These are phyloP conservation scores for Polytrichum commune DNA, from an alignment of 225 moss, liverwort and hornwort genomes.

Conservation along the genomic window DNA sequence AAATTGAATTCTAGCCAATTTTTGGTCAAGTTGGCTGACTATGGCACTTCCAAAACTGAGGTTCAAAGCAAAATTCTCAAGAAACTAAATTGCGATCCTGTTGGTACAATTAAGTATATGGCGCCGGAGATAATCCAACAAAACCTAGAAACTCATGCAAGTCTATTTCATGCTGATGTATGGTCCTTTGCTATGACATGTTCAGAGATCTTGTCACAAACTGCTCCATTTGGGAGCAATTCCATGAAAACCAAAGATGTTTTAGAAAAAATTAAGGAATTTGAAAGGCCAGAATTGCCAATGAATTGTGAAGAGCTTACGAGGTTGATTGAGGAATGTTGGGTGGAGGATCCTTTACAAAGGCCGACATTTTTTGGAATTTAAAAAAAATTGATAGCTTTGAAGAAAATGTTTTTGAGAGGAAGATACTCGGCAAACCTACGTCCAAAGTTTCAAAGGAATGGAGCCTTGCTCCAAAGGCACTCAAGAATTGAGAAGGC, in stretches of 20 bases:
- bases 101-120: slow-evolving; percentile 2
- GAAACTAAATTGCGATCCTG: not conserved
- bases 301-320: too few relatives aligned
- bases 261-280: too few relatives aligned
- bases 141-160: not conserved
- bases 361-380: too few relatives aligned
- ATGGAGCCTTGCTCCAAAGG: not conserved
- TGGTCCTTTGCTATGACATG: not conserved
- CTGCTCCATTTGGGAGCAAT: too few relatives aligned
- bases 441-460: not conserved
- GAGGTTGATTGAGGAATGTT: too few relatives aligned
- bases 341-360: too few relatives aligned
- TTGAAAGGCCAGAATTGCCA: too few relatives aligned
- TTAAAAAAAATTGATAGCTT: too few relatives aligned
- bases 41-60: not conserved
- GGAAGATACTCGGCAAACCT: not conserved
- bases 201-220: not conserved
- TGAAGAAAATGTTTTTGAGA: too few relatives aligned
- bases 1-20: not conserved
- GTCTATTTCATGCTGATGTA: not conserved
- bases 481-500: not conserved
- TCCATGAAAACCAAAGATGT: too few relatives aligned
- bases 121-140: not conserved
- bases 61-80: not conserved
- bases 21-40: not conserved